These are phyloP conservation scores for Pichia gijzeniarum DNA, from an alignment of 805 yeast genomes.

Conservation along the genomic window DNA sequence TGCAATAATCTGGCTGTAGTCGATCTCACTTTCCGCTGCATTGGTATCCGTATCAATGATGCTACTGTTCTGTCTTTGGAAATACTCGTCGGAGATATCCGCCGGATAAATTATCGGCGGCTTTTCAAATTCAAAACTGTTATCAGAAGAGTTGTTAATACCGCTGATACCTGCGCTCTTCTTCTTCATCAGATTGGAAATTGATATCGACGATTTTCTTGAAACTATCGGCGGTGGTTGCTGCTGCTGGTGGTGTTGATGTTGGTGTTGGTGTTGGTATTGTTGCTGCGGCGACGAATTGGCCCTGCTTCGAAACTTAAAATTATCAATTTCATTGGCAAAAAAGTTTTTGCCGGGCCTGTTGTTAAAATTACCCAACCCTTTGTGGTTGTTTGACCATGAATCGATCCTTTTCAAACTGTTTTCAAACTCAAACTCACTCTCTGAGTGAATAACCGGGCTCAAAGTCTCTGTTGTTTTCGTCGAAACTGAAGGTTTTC, in stretches of 20 bases:
- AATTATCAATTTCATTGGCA: not conserved
- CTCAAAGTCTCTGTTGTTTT: not conserved
- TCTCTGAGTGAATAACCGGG: not conserved
- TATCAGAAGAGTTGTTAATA: not conserved
- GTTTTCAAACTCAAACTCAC: not conserved
- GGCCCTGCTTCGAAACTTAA: slow-evolving; percentile 3
- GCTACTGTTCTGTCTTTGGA: slow-evolving; percentile 11
- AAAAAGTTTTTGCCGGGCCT: not conserved
- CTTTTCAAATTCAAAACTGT: not conserved
- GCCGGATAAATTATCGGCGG: not conserved
- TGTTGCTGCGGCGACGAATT: slow-evolving; percentile 4
- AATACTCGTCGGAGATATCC: slow-evolving; percentile 25
- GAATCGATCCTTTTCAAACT: not conserved
- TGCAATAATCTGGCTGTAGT: not conserved
- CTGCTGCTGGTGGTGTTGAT: too few species aligned
- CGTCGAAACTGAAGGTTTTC: slow-evolving; percentile 5
- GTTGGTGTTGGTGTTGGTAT: too few species aligned
- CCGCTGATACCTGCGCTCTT: not conserved
- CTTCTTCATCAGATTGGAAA: slow-evolving; percentile 1
- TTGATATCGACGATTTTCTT: slow-evolving; percentile 1
- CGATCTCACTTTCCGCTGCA: not conserved
- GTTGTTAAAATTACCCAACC: not conserved
- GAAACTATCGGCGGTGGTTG: not conserved
- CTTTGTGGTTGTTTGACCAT: not conserved
- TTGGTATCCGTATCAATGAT: not conserved